phyloP scores from a whole-genome alignment of 345 rosid species.

The Lagerstroemia speciosa region DNA sequence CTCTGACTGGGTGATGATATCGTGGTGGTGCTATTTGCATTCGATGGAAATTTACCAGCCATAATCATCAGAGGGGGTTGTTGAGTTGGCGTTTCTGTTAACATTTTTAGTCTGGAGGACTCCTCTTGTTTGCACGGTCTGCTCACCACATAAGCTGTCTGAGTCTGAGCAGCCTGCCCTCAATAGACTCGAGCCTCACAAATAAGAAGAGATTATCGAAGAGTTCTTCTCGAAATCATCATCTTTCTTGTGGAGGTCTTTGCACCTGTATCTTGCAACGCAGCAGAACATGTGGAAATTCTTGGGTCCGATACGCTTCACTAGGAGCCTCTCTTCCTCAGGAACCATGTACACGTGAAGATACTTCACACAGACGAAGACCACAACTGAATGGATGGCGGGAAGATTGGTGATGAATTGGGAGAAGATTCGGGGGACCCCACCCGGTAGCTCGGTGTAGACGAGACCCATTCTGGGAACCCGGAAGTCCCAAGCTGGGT shows the following conservation, averaged over 20 bases:
- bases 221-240: constrained; percentile 65
- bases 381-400: constrained; percentile 65
- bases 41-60: constrained; percentile 24
- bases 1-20: constrained; percentile 29
- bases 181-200: constrained; percentile 56
- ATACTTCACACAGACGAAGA: constrained; percentile 67
- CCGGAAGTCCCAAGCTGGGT: constrained; percentile 74
- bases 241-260: constrained; percentile 73
- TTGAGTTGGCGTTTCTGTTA: constrained; percentile 18
- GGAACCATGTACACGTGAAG: constrained; percentile 78
- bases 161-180: constrained; percentile 67
- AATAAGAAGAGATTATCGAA: constrained; percentile 44
- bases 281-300: constrained; percentile 71
- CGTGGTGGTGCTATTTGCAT: constrained; percentile 15
- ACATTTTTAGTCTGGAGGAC: constrained; percentile 13
- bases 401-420: constrained; percentile 83
- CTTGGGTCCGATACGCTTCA: constrained; percentile 71
- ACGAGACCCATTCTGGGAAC: constrained; percentile 80
- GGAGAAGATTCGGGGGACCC: constrained; percentile 79
- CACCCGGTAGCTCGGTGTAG: constrained; percentile 72
- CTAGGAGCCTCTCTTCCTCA: constrained; percentile 72
- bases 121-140: constrained; percentile 31
- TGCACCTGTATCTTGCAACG: constrained; percentile 76
- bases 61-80: constrained; percentile 18
- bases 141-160: constrained; percentile 38